Percentiles rank a stretch among this genome's conserved stretches.
Evolutionary conservation across 2,329 filamentous ascomycete genomes (phyloP).

Genomic region (Aspergillus brasiliensis): DNA sequence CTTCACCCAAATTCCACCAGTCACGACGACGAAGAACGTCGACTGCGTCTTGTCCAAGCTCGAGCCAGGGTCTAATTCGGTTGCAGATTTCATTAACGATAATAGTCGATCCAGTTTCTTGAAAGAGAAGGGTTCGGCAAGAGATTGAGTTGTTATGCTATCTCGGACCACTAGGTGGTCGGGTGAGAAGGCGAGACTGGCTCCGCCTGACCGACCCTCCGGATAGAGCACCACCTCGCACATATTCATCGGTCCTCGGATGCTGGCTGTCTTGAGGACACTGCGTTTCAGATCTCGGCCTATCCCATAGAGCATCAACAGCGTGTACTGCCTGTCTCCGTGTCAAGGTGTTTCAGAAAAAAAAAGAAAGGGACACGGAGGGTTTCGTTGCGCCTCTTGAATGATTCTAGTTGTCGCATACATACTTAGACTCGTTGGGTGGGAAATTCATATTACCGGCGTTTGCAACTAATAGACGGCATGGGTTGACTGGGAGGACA

Average conservation of each 20-base stretch:
- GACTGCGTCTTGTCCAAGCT: constrained; percentile 44
- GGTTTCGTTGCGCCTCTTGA: not conserved
- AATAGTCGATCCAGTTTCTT: not conserved
- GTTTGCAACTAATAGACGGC: constrained; percentile 22
- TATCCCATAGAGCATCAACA: not conserved
- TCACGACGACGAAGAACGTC: constrained; percentile 42
- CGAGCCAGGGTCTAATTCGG: constrained; percentile 33
- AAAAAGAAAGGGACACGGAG: not conserved
- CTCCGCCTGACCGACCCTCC: not conserved
- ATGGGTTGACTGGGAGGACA: constrained; percentile 1
- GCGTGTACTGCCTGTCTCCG: not conserved
- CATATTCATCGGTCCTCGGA: not conserved
- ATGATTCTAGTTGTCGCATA: not conserved
- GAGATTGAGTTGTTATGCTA: not conserved
- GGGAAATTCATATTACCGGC: constrained; percentile 10
- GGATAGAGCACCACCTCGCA: constrained; percentile 1
- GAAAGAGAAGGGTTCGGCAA: not conserved
- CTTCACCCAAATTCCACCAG: constrained; percentile 28
- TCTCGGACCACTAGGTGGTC: not conserved
- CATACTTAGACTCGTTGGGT: not conserved
- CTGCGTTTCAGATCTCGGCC: not conserved
- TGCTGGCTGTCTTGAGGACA: constrained; percentile 1
- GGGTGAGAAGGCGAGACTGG: not conserved
- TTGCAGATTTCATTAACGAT: not conserved
- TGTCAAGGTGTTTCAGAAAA: not conserved